Percentiles rank a stretch among this genome's conserved stretches.
phyloP scores from a whole-genome alignment of 2,329 filamentous ascomycete species.

The Hypoxylon sp. region DNA sequence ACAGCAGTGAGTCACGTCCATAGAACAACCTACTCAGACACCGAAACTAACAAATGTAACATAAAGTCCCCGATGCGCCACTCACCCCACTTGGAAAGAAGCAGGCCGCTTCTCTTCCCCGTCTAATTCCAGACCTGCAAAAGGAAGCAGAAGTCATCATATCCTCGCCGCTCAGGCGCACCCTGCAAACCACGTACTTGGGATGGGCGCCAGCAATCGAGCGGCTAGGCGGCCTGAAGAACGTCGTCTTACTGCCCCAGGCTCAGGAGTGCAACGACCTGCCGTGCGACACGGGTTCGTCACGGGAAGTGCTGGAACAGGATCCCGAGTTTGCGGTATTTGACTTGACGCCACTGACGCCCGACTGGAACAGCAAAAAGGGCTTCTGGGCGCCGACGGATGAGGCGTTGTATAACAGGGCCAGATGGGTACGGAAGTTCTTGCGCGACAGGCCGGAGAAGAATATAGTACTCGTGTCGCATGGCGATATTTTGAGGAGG shows the following conservation, averaged over 20 bases:
- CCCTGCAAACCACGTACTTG: conserved; percentile 54
- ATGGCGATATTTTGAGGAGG: conserved; percentile 51
- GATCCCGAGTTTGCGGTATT: conserved; percentile 50
- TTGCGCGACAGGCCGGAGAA: conserved; percentile 48
- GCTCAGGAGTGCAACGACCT: conserved; percentile 53
- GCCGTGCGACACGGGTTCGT: conserved; percentile 55
- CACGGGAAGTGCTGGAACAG: conserved; percentile 45
- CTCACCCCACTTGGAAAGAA: conserved; percentile 49
- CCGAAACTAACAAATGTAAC: not conserved
- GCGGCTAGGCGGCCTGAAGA: conserved; percentile 41
- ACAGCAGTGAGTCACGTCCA: conserved; percentile 46
- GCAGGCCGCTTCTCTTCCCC: conserved; percentile 47
- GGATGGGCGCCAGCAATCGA: conserved; percentile 48
- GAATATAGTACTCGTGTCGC: conserved; percentile 53
- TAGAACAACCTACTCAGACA: not conserved
- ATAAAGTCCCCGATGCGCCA: conserved; percentile 48
- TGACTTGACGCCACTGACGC: conserved; percentile 46
- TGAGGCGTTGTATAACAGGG: conserved; percentile 46
- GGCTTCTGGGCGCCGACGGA: conserved; percentile 48
- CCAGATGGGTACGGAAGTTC: conserved; percentile 48
- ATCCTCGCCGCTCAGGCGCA: conserved; percentile 54
- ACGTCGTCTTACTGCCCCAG: conserved; percentile 50
- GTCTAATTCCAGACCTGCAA: conserved; percentile 43
- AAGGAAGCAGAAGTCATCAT: conserved; percentile 49
- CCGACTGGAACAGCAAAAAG: conserved; percentile 51